phyloP scores from a whole-genome alignment of 176 grass and related monocot species.

The Carex littledalei region DNA sequence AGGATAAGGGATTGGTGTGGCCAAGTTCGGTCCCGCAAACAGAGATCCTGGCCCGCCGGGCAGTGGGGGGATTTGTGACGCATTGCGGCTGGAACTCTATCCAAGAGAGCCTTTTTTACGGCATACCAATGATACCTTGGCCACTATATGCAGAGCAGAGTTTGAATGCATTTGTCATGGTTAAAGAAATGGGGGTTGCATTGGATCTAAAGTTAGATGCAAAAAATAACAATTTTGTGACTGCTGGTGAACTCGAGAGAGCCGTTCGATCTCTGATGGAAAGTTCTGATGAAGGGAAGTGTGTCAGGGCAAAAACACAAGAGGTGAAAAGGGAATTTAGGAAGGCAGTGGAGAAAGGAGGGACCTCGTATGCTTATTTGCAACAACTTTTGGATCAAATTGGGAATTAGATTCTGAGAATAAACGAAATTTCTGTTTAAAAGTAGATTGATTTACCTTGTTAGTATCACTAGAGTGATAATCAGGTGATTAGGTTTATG shows the following conservation, averaged over 20 bases:
- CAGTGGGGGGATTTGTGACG: conserved; percentile 46
- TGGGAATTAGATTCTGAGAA: too few relatives aligned
- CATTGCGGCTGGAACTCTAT: conserved; percentile 49
- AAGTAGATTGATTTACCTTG: not conserved
- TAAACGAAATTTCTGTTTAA: too few relatives aligned
- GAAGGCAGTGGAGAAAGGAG: conserved; percentile 21
- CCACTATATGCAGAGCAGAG: conserved; percentile 61
- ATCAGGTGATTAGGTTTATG: too few relatives aligned
- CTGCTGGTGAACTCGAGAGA: conserved; percentile 39
- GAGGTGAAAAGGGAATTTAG: conserved; percentile 16
- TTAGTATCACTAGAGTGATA: too few relatives aligned
- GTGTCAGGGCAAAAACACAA: conserved; percentile 17
- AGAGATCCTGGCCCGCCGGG: conserved; percentile 42
- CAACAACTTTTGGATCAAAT: not conserved
- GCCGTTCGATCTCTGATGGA: conserved; percentile 55
- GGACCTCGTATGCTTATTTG: conserved; percentile 29
- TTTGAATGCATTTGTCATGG: conserved; percentile 55
- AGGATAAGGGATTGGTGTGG: conserved; percentile 36
- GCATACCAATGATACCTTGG: conserved; percentile 41
- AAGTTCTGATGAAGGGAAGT: conserved; percentile 23
- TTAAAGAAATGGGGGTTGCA: conserved; percentile 43
- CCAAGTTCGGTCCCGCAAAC: conserved; percentile 53
- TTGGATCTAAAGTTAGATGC: conserved; percentile 25
- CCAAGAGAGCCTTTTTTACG: conserved; percentile 41
- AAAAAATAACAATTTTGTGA: conserved; percentile 30